phyloP scores from a whole-genome alignment of 2,329 filamentous ascomycete species.

The Teratosphaeria zuluensis region DNA sequence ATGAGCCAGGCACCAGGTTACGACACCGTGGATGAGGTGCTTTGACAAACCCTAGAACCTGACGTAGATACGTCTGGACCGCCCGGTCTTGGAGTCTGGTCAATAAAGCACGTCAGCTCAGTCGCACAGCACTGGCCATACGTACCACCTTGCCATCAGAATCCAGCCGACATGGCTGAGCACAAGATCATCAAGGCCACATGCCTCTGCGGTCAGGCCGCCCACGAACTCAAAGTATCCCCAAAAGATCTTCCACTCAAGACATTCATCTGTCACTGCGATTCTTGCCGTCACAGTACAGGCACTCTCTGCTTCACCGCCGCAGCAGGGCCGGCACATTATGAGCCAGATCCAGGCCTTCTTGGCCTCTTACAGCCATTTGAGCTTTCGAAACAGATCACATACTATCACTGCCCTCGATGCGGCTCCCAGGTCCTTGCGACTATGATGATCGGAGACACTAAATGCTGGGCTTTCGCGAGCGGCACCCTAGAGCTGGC shows the following conservation, averaged over 20 bases:
- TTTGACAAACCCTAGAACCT: no score
- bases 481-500: constrained; percentile 25
- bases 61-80: no score
- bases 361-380: constrained; percentile 34
- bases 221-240: constrained; percentile 27
- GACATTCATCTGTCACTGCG: constrained; percentile 43
- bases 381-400: constrained; percentile 32
- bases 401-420: constrained; percentile 40
- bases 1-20: no score
- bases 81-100: no score
- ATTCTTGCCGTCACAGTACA: constrained; percentile 38
- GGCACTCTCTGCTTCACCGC: constrained; percentile 39
- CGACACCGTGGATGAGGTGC: no score
- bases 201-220: constrained; percentile 31
- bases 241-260: constrained; percentile 27
- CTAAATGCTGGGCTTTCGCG: constrained; percentile 16
- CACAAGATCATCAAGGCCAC: constrained; percentile 10
- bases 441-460: constrained; percentile 9
- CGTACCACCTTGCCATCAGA: neutral
- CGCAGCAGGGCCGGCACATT: constrained; percentile 29
- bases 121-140: neutral
- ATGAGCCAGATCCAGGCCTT: constrained; percentile 16
- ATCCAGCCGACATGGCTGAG: neutral
- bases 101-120: neutral
- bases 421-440: constrained; percentile 38